Conservation (phyloP, 2,329 filamentous ascomycete species). For the Pseudogymnoascus sp. region DNA sequence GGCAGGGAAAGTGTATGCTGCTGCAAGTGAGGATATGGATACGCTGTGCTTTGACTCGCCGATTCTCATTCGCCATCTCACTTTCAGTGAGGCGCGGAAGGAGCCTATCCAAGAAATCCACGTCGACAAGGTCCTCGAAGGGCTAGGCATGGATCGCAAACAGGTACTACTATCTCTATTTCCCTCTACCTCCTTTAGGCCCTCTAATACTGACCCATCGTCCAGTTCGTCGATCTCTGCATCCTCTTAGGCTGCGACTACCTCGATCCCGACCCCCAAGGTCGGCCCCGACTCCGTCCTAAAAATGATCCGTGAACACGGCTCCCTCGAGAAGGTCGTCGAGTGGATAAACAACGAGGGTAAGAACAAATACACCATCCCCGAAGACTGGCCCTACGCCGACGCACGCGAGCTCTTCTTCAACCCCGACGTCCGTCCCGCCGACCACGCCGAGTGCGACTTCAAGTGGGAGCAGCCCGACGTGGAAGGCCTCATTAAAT, state of each 20-base stretch:
- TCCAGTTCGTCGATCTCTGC: conserved; percentile 90
- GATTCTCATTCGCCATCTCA: conserved; percentile 84
- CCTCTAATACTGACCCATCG: not conserved
- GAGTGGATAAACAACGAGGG: conserved; percentile 69
- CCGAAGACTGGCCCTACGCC: conserved; percentile 93
- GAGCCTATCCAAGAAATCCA: conserved; percentile 96
- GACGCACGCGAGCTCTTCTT: conserved; percentile 91
- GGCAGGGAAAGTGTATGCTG: conserved; percentile 92
- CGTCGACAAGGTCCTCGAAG: conserved; percentile 77
- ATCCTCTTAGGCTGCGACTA: conserved; percentile 98
- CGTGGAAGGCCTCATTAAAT: conserved; percentile 81
- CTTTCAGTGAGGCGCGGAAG: conserved; percentile 94
- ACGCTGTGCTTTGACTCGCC: conserved; percentile 93
- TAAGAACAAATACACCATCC: conserved; percentile 75
- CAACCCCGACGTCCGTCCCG: conserved; percentile 77
- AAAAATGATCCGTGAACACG: conserved; percentile 89
- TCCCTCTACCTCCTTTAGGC: not conserved
- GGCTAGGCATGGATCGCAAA: conserved; percentile 77
- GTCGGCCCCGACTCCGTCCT: conserved; percentile 86
- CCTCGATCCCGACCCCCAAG: conserved; percentile 90
- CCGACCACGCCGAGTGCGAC: conserved; percentile 81
- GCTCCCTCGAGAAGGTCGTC: conserved; percentile 78
- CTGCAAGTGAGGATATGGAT: conserved; percentile 98
- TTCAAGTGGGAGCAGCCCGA: conserved; percentile 98
- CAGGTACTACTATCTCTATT: conserved; percentile 50